These are phyloP conservation scores for Candolleomyces eurysporus DNA, from an alignment of 768 basidiomycete species.

Conservation along the genomic window DNA sequence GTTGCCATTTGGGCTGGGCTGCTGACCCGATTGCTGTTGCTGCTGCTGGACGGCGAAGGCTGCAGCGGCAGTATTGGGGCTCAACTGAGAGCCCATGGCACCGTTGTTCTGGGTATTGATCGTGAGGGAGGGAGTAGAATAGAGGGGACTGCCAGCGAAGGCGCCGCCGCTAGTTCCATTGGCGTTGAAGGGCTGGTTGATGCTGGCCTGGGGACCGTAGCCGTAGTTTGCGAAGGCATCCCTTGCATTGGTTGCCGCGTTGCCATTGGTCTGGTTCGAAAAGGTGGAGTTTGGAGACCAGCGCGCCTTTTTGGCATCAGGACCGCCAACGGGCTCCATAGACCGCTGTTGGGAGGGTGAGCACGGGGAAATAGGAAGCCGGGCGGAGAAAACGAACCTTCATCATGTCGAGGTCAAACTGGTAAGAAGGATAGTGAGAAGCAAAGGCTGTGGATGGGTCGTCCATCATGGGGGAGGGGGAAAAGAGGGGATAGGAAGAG, in stretches of 20 bases:
- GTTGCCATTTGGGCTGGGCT: slow-evolving; percentile 43
- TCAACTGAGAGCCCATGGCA: slow-evolving; percentile 56
- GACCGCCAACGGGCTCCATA: slow-evolving; percentile 79
- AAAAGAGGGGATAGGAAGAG: slow-evolving; percentile 28
- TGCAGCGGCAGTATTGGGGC: slow-evolving; percentile 59
- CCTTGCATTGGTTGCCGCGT: slow-evolving; percentile 30
- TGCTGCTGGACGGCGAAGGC: slow-evolving; percentile 48
- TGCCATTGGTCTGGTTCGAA: slow-evolving; percentile 30
- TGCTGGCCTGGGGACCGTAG: slow-evolving; percentile 73
- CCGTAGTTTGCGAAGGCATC: slow-evolving; percentile 87
- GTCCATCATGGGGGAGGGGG: slow-evolving; percentile 54
- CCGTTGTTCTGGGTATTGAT: slow-evolving; percentile 63
- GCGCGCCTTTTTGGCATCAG: slow-evolving; percentile 86
- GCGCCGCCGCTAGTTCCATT: slow-evolving; percentile 42
- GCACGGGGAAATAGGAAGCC: slow-evolving; percentile 1
- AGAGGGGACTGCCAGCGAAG: slow-evolving; percentile 60
- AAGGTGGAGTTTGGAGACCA: slow-evolving; percentile 73
- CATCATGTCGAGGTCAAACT: slow-evolving; percentile 90
- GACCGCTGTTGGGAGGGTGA: slow-evolving; percentile 56
- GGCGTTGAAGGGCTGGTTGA: slow-evolving; percentile 51
- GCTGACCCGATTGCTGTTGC: slow-evolving; percentile 45
- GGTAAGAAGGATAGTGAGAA: slow-evolving; percentile 66
- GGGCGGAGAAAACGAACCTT: slow-evolving; percentile 50
- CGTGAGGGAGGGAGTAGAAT: slow-evolving; percentile 68
- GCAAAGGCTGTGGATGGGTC: slow-evolving; percentile 72